Conservation (phyloP, 1,284 basidiomycete genomes). For the Gomphus bonarii region DNA sequence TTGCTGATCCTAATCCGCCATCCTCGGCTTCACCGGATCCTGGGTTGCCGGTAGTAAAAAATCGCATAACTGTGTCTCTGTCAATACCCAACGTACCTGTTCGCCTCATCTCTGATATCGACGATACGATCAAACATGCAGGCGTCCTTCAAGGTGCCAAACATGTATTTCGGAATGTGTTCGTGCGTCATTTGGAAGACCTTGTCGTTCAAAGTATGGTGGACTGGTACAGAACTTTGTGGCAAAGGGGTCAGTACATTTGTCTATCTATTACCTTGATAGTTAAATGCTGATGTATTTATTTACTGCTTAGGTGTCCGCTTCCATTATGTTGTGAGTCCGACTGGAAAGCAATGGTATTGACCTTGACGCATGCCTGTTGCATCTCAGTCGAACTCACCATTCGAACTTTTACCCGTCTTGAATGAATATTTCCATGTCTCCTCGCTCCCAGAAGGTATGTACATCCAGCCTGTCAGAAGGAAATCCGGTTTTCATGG, state of each 20-base stretch:
- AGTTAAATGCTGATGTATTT: background rate
- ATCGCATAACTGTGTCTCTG: slow-evolving; percentile 24
- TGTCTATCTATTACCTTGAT: background rate
- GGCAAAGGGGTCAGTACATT: slow-evolving; percentile 23
- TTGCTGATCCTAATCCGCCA: slow-evolving; percentile 16
- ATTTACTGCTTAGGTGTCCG: slow-evolving; percentile 38
- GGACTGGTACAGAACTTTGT: slow-evolving; percentile 69
- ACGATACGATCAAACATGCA: slow-evolving; percentile 85
- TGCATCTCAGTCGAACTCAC: slow-evolving; percentile 67
- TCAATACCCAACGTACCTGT: slow-evolving; percentile 48
- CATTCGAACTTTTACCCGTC: slow-evolving; percentile 76
- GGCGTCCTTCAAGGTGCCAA: slow-evolving; percentile 66
- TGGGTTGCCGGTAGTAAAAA: slow-evolving; percentile 19
- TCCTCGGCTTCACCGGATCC: background rate
- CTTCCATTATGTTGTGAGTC: slow-evolving; percentile 80
- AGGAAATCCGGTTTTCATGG: background rate
- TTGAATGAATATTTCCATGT: slow-evolving; percentile 70
- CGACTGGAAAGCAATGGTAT: background rate
- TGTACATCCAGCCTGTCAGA: slow-evolving; percentile 5
- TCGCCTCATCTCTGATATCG: slow-evolving; percentile 85
- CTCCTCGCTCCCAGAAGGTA: slow-evolving; percentile 57
- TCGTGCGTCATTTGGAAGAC: slow-evolving; percentile 68
- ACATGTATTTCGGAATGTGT: slow-evolving; percentile 69
- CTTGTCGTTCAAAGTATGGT: slow-evolving; percentile 79
- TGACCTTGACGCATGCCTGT: slow-evolving; percentile 9